Evolutionary conservation across 768 basidiomycete genomes (phyloP).

Genomic region (Gloeophyllum trabeum): DNA sequence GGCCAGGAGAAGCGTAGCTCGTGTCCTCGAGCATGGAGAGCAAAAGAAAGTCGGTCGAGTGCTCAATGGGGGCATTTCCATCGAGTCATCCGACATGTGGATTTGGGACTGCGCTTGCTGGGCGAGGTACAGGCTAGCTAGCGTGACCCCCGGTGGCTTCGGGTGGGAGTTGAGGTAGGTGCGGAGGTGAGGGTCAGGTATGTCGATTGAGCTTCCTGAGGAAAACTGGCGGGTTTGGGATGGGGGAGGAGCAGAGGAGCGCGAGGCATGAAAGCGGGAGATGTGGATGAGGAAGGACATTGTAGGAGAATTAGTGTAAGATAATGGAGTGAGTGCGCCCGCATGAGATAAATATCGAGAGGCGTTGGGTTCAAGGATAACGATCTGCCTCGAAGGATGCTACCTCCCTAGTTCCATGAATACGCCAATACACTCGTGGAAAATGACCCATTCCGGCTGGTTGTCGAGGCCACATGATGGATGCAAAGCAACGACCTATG

Average conservation of each 20-base stretch:
- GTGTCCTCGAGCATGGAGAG: not conserved
- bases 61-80: constrained; percentile 13
- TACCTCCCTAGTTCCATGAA: too few species aligned
- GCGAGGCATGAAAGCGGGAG: constrained; percentile 63
- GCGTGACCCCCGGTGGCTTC: constrained; percentile 33
- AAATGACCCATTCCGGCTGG: constrained; percentile 86
- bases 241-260: constrained; percentile 35
- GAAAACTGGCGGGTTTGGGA: constrained; percentile 12
- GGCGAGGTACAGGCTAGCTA: constrained; percentile 40
- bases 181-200: constrained; percentile 39
- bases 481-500: constrained; percentile 61
- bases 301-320: constrained; percentile 59
- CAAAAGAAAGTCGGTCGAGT: constrained; percentile 45
- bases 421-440: constrained; percentile 97
- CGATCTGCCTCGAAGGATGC: too few species aligned
- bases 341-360: constrained; percentile 61
- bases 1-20: not conserved
- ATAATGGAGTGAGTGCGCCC: constrained; percentile 58
- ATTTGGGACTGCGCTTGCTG: constrained; percentile 22
- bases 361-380: constrained; percentile 35
- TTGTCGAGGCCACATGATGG: constrained; percentile 82
- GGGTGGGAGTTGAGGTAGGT: constrained; percentile 25
- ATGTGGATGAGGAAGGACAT: constrained; percentile 64
- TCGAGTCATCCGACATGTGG: constrained; percentile 9
- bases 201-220: constrained; percentile 43